Conservation (phyloP, 2,329 filamentous ascomycete genomes). For the Tolypocladium paradoxum region DNA sequence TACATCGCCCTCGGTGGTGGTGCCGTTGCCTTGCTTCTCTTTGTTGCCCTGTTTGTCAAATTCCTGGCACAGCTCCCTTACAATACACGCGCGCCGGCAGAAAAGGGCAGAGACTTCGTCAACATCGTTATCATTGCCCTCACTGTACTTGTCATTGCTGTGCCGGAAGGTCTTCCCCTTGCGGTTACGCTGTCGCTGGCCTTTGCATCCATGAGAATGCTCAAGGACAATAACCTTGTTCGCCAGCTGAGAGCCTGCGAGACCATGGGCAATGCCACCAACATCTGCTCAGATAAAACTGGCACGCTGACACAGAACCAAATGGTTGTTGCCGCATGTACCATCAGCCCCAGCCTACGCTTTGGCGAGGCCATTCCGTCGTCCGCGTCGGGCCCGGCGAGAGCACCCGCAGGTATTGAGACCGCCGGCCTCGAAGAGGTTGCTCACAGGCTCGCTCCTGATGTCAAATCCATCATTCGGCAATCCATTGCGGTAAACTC, state of each 20-base stretch:
- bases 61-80: conserved; percentile 54
- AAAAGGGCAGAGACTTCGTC: conserved; percentile 49
- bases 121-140: conserved; percentile 55
- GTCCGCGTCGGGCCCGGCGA: conserved; percentile 9
- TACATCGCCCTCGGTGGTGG: conserved; percentile 35
- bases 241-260: conserved; percentile 57
- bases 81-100: conserved; percentile 34
- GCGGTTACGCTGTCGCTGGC: conserved; percentile 58
- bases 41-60: conserved; percentile 68
- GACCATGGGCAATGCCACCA: conserved; percentile 62
- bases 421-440: too few relatives aligned
- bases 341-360: conserved; percentile 4
- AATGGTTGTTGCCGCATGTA: conserved; percentile 15
- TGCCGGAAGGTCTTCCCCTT: conserved; percentile 55
- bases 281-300: conserved; percentile 60
- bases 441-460: too few relatives aligned
- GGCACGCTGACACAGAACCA: conserved; percentile 22
- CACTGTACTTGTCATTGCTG: conserved; percentile 56
- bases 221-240: conserved; percentile 60
- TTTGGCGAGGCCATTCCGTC: neutral
- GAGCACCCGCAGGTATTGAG: conserved; percentile 14
- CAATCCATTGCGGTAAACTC: too few relatives aligned
- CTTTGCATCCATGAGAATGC: conserved; percentile 58
- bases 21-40: conserved; percentile 60
- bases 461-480: too few relatives aligned